These are phyloP conservation scores for Coemansia sp. DNA, from an alignment of 192 early-diverging fungal genomes.

Conservation along the genomic window DNA sequence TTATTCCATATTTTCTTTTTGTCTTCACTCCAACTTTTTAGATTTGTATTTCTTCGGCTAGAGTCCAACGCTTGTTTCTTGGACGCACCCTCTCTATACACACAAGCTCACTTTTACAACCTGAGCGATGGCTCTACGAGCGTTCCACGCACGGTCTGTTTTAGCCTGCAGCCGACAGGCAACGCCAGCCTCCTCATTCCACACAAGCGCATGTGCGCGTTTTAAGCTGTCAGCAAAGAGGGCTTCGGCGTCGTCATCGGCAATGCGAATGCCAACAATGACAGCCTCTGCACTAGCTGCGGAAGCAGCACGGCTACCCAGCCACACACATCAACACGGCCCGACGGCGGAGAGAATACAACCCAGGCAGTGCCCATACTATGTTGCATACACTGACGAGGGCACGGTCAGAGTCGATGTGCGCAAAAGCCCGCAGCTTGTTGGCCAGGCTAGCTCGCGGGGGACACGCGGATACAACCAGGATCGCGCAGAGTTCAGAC, in stretches of 20 bases:
- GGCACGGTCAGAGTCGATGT: conserved; percentile 54
- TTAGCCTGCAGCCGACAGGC: not conserved
- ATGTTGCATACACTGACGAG: conserved; percentile 48
- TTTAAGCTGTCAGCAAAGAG: not conserved
- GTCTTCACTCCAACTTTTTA: not conserved
- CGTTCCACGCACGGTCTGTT: conserved; percentile 1
- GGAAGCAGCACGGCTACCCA: conserved; percentile 3
- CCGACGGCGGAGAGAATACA: not conserved
- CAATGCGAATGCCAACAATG: conserved; percentile 12
- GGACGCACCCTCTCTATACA: no score
- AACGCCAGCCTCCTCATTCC: not conserved
- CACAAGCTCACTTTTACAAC: no score
- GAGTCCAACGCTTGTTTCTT: no score
- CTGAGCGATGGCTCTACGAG: conserved; percentile 6
- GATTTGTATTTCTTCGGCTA: not conserved
- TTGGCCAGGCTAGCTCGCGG: conserved; percentile 44
- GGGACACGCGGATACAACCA: conserved; percentile 52
- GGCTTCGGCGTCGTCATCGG: conserved; percentile 8
- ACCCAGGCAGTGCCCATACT: conserved; percentile 35
- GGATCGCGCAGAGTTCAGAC: conserved; percentile 50
- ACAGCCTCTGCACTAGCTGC: not conserved
- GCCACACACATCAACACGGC: not conserved
- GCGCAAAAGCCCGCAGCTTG: conserved; percentile 53
- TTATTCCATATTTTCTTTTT: not conserved
- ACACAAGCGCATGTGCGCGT: conserved; percentile 13